Percentiles rank a stretch among this genome's conserved stretches.
phyloP scores from a whole-genome alignment of 345 rosid species.

The Sisymbrium irio region DNA sequence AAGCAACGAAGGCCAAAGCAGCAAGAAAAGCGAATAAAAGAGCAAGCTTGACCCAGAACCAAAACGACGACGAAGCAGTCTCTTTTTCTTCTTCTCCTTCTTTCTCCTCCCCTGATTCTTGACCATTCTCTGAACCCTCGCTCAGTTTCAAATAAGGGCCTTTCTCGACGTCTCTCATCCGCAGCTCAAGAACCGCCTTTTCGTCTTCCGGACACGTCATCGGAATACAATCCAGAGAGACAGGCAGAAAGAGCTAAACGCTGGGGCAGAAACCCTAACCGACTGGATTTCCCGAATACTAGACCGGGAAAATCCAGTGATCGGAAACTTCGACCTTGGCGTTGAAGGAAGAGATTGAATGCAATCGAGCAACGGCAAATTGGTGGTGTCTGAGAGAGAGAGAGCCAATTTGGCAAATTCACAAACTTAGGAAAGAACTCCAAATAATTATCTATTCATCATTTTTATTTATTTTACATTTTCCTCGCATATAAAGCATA shows the following conservation, averaged over 20 bases:
- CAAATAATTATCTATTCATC: not conserved
- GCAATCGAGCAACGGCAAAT: not conserved
- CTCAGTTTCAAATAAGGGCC: constrained; percentile 48
- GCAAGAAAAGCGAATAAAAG: constrained; percentile 47
- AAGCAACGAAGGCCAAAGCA: constrained; percentile 51
- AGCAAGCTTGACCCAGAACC: constrained; percentile 72
- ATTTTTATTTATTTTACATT: too few species aligned
- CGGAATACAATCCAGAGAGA: constrained; percentile 18
- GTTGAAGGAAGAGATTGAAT: not conserved
- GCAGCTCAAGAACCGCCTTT: constrained; percentile 53
- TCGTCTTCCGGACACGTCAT: constrained; percentile 49
- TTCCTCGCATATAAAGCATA: too few species aligned
- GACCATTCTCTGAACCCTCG: constrained; percentile 30
- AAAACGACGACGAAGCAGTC: constrained; percentile 33
- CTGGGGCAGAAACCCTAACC: constrained; percentile 5
- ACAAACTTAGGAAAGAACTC: not conserved
- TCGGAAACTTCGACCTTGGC: not conserved
- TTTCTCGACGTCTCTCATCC: constrained; percentile 31
- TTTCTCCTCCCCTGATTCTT: constrained; percentile 22
- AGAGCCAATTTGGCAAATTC: not conserved
- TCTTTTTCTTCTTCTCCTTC: constrained; percentile 10
- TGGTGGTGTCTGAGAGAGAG: too few species aligned
- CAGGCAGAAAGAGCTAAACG: not conserved
- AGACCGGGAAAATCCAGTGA: constrained; percentile 3
- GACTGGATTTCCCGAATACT: constrained; percentile 16